Base-by-base conservation (phyloP, 192 early-diverging fungal genomes). In the Podila minutissima region DNA sequence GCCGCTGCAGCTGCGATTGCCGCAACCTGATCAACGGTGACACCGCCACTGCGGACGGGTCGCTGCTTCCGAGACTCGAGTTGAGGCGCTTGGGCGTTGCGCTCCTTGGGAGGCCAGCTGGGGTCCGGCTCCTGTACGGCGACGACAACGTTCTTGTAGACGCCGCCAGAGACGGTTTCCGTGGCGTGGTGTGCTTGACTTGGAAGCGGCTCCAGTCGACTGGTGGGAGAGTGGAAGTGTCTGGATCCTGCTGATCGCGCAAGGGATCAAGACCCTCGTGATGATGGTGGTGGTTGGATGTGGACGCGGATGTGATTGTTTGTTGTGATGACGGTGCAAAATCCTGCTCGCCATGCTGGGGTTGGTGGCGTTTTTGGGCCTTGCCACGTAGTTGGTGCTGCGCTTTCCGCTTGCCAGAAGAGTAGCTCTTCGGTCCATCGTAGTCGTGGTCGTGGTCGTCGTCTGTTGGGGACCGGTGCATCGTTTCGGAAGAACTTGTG, bases 1-100 rank as follows among this genome's bases (percentile, higher is more conserved):
- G 77, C 20, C 68, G 71, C 57, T 50, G 67, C 26, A 81, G 50
- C 38, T 81, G 77, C 4, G 77, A 69, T 37, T 81, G 77, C 28
- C 77, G 77, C 29, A 81, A 67, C 20, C 63, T 72, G 62, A 81
- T 55, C 29, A 81, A 20, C 15, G 77, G 77, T 3, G 70, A 59
- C 6, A 81, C 20, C 11, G 57, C 41, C 4, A 26, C n/a, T 7
- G 24, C 33, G 6, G 62, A 37, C 33, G 35, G 33, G 9, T 63
- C 31, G 62, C 20, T 33, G 33, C 35, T 29, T 8, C 17, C 13
- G 20, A 33, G 33, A 17, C 33, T 35, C 15, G 28, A 19, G 31
- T 26, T 33, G 59, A 31, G 59, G 22, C 17, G 17, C 31, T 61
- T 61, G 22, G 26, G 31, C n/a, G 35, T 22, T 9, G 22, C 28